phyloP scores from a whole-genome alignment of 768 basidiomycete genomes.

The Rhizopogon vinicolor region DNA sequence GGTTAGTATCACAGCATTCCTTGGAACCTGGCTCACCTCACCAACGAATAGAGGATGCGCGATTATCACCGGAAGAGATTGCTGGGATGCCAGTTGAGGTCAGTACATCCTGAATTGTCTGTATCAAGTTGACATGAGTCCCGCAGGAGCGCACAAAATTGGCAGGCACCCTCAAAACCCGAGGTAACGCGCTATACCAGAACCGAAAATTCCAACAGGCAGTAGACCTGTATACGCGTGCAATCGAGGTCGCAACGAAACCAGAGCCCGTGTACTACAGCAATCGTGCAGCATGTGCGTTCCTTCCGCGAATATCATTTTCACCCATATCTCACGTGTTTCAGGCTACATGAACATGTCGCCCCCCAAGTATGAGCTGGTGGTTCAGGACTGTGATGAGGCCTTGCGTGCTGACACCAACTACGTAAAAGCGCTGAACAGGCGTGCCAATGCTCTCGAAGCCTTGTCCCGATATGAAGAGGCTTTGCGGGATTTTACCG shows the following conservation, averaged over 20 bases:
- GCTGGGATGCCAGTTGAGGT: slow-evolving; percentile 57
- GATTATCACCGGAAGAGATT: slow-evolving; percentile 51
- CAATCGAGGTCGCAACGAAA: slow-evolving; percentile 69
- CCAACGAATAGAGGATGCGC: slow-evolving; percentile 32
- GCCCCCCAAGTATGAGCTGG: slow-evolving; percentile 78
- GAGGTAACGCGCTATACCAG: slow-evolving; percentile 70
- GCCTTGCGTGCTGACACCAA: slow-evolving; percentile 78
- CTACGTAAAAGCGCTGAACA: slow-evolving; percentile 90
- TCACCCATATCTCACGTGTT: not conserved
- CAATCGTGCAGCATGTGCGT: slow-evolving; percentile 93
- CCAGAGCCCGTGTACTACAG: slow-evolving; percentile 93
- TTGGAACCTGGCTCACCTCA: not conserved
- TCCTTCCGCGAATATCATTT: not conserved
- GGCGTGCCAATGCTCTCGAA: slow-evolving; percentile 85
- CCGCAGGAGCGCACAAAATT: slow-evolving; percentile 58
- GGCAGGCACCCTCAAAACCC: slow-evolving; percentile 62
- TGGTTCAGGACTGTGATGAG: slow-evolving; percentile 83
- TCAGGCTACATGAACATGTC: slow-evolving; percentile 84
- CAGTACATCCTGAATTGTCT: slow-evolving; percentile 8
- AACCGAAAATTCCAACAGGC: slow-evolving; percentile 55
- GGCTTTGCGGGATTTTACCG: slow-evolving; percentile 87
- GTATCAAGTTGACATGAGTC: not conserved
- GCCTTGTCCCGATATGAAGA: slow-evolving; percentile 69
- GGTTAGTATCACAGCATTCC: slow-evolving; percentile 14
- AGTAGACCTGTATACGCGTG: slow-evolving; percentile 64